phyloP scores from a whole-genome alignment of 2,329 filamentous ascomycete genomes.

The Dactylellina haptotyla region DNA sequence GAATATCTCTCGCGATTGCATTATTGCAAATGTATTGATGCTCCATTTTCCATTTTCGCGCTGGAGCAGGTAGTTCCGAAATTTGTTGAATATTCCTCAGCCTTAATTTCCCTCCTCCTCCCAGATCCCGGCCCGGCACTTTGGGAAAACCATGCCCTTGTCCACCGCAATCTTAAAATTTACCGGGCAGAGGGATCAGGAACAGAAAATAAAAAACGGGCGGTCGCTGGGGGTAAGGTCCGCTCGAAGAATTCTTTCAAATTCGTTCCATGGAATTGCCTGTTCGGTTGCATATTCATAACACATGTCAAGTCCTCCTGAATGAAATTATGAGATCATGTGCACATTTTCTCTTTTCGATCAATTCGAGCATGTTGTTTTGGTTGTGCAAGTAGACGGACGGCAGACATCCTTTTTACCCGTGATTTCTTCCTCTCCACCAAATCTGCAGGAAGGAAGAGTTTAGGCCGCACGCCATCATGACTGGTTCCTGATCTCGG shows the following conservation, averaged over 20 bases:
- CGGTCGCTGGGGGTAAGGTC: constrained; percentile 16
- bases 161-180: constrained; percentile 52
- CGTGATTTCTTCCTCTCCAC: no score
- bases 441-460: background rate
- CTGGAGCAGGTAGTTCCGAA: constrained; percentile 27
- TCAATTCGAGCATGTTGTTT: no score
- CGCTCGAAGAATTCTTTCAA: constrained; percentile 12
- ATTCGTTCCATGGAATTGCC: constrained; percentile 52
- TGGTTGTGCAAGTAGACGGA: no score
- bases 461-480: background rate
- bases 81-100: constrained; percentile 39
- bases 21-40: no score
- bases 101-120: constrained; percentile 48
- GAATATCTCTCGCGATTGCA: constrained; percentile 6
- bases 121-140: constrained; percentile 38
- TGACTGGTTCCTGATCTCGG: background rate
- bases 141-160: constrained; percentile 38
- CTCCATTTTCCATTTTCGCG: background rate
- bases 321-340: background rate
- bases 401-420: no score
- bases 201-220: constrained; percentile 22
- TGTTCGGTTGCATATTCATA: constrained; percentile 18
- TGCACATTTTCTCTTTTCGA: background rate
- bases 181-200: background rate
- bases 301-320: background rate